Conservation (phyloP, 208 protist genomes). For the Trypanosoma vivax region DNA sequence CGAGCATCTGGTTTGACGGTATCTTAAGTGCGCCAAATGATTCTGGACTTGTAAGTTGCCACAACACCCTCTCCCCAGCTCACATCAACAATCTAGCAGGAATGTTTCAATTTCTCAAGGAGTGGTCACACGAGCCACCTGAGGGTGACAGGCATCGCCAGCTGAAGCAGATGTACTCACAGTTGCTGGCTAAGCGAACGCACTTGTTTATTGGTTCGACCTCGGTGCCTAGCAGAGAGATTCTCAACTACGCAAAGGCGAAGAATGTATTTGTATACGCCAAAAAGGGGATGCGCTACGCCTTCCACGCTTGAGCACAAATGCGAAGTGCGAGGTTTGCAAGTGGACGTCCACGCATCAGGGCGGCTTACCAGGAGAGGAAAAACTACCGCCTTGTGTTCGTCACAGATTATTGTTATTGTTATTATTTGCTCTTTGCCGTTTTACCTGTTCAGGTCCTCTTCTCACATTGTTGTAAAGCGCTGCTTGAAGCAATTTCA, state of each 20-base stretch:
- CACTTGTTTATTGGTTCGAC: slow-evolving; percentile 75
- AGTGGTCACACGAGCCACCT: slow-evolving; percentile 47
- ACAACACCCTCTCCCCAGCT: slow-evolving; percentile 40
- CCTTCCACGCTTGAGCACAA: slow-evolving; percentile 49
- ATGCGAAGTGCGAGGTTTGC: background rate
- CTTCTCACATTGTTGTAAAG: too few relatives aligned
- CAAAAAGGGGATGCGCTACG: slow-evolving; percentile 53
- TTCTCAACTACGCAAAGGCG: slow-evolving; percentile 71
- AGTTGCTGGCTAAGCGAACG: slow-evolving; percentile 45
- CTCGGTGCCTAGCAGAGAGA: slow-evolving; percentile 48
- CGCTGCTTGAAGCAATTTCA: too few relatives aligned
- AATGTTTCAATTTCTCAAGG: slow-evolving; percentile 52
- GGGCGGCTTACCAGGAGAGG: background rate
- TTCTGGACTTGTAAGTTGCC: slow-evolving; percentile 59
- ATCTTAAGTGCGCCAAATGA: slow-evolving; percentile 52
- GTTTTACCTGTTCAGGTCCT: too few relatives aligned
- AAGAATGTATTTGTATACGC: slow-evolving; percentile 83
- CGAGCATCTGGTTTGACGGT: slow-evolving; percentile 75
- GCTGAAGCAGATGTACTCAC: slow-evolving; percentile 50
- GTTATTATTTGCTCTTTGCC: too few relatives aligned
- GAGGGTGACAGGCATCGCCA: slow-evolving; percentile 80
- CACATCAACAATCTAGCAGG: slow-evolving; percentile 65
- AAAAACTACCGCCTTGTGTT: too few relatives aligned
- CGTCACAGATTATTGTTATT: too few relatives aligned
- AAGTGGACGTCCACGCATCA: background rate